Conservation (phyloP, 306 rosid genomes). For the Vigna hirtella region DNA sequence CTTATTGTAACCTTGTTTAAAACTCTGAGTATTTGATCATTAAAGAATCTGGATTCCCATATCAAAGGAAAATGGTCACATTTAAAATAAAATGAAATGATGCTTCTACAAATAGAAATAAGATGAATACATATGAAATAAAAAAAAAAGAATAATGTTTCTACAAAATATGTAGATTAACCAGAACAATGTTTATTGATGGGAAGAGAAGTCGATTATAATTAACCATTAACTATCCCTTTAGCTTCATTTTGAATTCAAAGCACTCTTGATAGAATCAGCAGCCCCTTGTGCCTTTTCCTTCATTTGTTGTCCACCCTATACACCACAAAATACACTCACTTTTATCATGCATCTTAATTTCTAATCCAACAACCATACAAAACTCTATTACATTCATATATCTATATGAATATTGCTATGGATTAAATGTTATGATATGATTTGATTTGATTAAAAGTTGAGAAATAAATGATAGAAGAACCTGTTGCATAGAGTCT, state of each 20-base stretch:
- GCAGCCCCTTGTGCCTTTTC: constrained; percentile 63
- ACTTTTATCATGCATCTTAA: too few relatives aligned
- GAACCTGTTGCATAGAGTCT: constrained; percentile 56
- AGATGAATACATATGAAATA: neutral
- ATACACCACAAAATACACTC: neutral
- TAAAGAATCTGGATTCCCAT: too few relatives aligned
- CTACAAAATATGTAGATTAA: neutral
- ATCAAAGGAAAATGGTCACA: too few relatives aligned
- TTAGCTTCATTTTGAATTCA: neutral
- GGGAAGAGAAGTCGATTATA: neutral
- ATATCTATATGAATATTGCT: neutral
- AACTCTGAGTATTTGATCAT: too few relatives aligned
- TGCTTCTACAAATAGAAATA: too few relatives aligned
- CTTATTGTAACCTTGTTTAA: too few relatives aligned
- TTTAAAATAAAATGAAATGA: too few relatives aligned
- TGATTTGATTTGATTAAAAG: neutral
- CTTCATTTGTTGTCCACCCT: constrained; percentile 59
- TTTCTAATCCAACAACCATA: too few relatives aligned
- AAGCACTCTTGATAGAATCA: constrained; percentile 66
- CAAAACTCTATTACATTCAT: too few relatives aligned
- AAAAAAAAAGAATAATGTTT: neutral
- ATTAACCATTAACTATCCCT: neutral
- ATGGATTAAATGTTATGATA: neutral
- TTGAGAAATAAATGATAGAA: neutral
- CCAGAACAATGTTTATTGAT: constrained; percentile 25